Percentiles rank a stretch among this genome's conserved stretches.
phyloP scores from a whole-genome alignment of 176 grass and related monocot genomes.

The Saccharum spontaneum region DNA sequence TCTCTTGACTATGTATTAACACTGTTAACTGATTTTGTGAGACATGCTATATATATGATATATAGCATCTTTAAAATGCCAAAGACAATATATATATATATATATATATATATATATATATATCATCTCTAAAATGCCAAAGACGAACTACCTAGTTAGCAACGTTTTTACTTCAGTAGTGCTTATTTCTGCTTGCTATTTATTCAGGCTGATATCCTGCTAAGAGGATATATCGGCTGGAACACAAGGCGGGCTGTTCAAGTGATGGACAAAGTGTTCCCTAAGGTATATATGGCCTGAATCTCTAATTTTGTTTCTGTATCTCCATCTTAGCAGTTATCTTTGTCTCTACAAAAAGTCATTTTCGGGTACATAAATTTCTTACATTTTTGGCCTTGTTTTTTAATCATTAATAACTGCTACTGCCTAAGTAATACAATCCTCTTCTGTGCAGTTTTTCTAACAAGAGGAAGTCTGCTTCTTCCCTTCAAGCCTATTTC shows the following conservation, averaged over 20 bases:
- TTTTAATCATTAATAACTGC: neutral
- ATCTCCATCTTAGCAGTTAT: neutral
- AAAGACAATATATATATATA: too few relatives aligned
- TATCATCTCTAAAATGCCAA: too few relatives aligned
- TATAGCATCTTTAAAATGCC: neutral
- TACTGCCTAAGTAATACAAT: conserved; percentile 6
- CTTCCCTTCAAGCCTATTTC: neutral
- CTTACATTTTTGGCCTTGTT: neutral
- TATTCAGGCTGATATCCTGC: conserved; percentile 76
- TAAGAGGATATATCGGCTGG: conserved; percentile 85
- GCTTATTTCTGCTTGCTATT: conserved; percentile 14
- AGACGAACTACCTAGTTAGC: neutral
- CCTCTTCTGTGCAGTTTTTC: neutral
- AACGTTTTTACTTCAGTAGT: neutral
- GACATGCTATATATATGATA: neutral
- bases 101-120: too few relatives aligned
- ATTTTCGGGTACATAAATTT: neutral
- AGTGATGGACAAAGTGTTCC: conserved; percentile 81
- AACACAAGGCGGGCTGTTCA: conserved; percentile 85
- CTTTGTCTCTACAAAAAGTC: neutral
- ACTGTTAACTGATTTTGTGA: neutral
- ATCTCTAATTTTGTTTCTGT: neutral
- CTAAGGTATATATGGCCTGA: conserved; percentile 57
- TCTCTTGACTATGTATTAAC: too few relatives aligned
- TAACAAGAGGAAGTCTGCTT: neutral